Evolutionary conservation across 371 early-diverging fungal genomes (phyloP).

Genomic region (Mortierella sp.): DNA sequence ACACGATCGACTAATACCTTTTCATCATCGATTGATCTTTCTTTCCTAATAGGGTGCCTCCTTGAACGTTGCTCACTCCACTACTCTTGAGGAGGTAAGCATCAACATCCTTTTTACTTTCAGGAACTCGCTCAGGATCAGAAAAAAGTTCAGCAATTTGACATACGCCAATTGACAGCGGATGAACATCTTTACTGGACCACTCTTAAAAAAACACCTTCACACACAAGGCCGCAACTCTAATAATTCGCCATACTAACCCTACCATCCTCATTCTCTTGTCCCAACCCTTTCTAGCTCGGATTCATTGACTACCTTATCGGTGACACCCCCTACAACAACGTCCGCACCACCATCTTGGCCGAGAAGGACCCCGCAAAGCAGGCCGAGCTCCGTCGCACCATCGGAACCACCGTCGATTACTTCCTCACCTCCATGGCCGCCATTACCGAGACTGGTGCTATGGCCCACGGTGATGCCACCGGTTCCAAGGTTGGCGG

Average conservation of each 20-base stretch:
- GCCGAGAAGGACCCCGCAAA: conserved; percentile 57
- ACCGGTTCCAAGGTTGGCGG: conserved; percentile 49
- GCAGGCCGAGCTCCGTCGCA: conserved; percentile 53
- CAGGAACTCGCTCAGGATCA: neutral
- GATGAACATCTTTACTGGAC: neutral
- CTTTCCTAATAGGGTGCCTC: conserved; percentile 8
- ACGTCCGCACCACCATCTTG: conserved; percentile 48
- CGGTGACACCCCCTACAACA: conserved; percentile 48
- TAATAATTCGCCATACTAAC: neutral
- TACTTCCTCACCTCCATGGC: conserved; percentile 54
- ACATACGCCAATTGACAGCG: neutral
- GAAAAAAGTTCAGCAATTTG: no score
- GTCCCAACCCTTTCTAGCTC: conserved; percentile 17
- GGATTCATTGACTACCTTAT: conserved; percentile 61
- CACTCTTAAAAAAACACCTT: neutral
- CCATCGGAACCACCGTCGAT: conserved; percentile 46
- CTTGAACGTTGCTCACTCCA: conserved; percentile 31
- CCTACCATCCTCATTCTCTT: neutral
- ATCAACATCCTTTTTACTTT: neutral
- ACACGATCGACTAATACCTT: neutral
- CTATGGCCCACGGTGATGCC: conserved; percentile 51
- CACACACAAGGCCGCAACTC: neutral
- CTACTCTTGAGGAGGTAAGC: conserved; percentile 52
- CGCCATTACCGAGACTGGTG: conserved; percentile 55
- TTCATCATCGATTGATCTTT: neutral